Evolutionary conservation across 768 basidiomycete species (phyloP), one percentile per base, ranked within the genome.

Genomic region (Trametes sanguinea): DNA sequence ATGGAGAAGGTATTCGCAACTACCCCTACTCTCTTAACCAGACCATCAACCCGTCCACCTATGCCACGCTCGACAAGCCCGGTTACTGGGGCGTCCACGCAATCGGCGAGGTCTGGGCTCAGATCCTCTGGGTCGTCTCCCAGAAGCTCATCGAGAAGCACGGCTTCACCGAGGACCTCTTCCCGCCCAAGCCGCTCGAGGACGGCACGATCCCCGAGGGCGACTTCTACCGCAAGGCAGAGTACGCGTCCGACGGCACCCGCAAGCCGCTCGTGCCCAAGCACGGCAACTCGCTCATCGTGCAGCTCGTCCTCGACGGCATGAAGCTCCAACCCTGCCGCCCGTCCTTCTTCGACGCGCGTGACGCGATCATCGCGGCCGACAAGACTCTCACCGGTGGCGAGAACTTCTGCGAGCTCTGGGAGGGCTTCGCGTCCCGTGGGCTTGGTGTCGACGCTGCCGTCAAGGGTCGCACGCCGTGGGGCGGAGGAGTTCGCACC

Each of bases 271-370:
- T 89, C 35, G 80, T 98, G 10, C 95, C 96, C 57, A 91, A 87
- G 77, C 89, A 96, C 69, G 95, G 95, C 5, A 98, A 98, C 78
- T 86, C 95, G 29, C 79, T 98, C 57, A 78, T 83, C 42, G 74
- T 93, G 10, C 92, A 93, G 81, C 86, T 98, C 47, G 88, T 97
- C 45, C 57, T 98, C 32, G 88, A 89, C 71, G 95, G 82, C 9
- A 96, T 99, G 95, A 98, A 98, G 82, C 78, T 97, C 46, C 95
- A 98, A 72, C 86, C 88, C 3, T 99, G 96, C 77, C 83, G 89
- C 30, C 96, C 96, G 17, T 82, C 80, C 48, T 95, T 96, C 87
- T 91, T 94, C 69, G 87, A 94, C 58, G 90, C 94, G 16, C 86
- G 94, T 62, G 87, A 89, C 73, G 92, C 94, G 14, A 94, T 96